Percentiles rank a stretch among this genome's conserved stretches.
phyloP scores from a whole-genome alignment of 208 protist species.

The Trypanosoma theileri region DNA sequence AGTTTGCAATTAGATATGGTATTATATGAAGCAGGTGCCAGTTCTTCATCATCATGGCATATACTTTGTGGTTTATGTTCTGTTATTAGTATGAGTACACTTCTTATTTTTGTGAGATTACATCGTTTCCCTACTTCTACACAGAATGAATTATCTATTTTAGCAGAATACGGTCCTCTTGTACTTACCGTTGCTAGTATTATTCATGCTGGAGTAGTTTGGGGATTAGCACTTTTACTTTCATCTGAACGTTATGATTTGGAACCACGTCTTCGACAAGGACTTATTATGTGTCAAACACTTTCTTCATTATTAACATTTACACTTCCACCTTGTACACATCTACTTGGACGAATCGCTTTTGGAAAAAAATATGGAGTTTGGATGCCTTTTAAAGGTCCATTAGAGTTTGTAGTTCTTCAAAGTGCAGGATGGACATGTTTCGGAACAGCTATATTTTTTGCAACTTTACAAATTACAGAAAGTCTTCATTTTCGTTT shows the following conservation, averaged over 20 bases:
- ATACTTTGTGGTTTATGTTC: slow-evolving; percentile 46
- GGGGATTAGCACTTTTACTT: slow-evolving; percentile 24
- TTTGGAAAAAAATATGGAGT: slow-evolving; percentile 60
- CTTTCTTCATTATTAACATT: slow-evolving; percentile 52
- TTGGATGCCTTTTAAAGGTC: slow-evolving; percentile 64
- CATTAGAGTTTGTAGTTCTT: slow-evolving; percentile 54
- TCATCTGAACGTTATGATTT: slow-evolving; percentile 8
- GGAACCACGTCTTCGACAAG: slow-evolving; percentile 22
- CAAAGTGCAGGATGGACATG: slow-evolving; percentile 61
- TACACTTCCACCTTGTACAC: slow-evolving; percentile 59
- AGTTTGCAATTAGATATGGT: slow-evolving; percentile 39
- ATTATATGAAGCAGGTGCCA: slow-evolving; percentile 30
- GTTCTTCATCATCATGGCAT: slow-evolving; percentile 50
- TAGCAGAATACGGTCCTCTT: slow-evolving; percentile 27
- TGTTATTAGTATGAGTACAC: slow-evolving; percentile 41
- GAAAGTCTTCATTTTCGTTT: slow-evolving; percentile 41
- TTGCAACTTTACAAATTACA: slow-evolving; percentile 53
- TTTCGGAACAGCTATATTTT: slow-evolving; percentile 62
- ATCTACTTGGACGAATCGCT: slow-evolving; percentile 57
- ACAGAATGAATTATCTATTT: slow-evolving; percentile 17
- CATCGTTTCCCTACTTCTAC: slow-evolving; percentile 25
- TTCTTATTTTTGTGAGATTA: slow-evolving; percentile 51
- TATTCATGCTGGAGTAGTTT: slow-evolving; percentile 28
- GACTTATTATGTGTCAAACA: slow-evolving; percentile 31
- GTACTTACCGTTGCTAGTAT: slow-evolving; percentile 25